phyloP scores from a whole-genome alignment of 768 basidiomycete species.

The Amanita thiersii region DNA sequence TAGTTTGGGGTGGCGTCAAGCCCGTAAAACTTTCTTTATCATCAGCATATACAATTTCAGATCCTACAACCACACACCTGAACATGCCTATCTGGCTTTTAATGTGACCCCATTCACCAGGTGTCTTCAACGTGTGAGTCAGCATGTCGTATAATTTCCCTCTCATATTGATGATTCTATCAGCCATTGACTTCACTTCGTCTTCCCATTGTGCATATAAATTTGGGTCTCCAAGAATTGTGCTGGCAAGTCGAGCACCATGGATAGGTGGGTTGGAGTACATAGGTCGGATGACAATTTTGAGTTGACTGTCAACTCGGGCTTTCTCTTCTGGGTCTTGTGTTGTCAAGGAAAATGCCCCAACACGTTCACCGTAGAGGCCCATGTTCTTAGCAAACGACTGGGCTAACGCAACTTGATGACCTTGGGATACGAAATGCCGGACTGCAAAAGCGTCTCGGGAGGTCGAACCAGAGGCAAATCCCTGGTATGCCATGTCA shows the following conservation, averaged over 20 bases:
- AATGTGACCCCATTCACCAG: slow-evolving; percentile 93
- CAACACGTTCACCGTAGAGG: slow-evolving; percentile 95
- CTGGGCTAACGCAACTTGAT: slow-evolving; percentile 86
- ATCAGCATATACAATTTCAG: background rate
- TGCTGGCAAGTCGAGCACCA: slow-evolving; percentile 79
- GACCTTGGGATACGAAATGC: slow-evolving; percentile 85
- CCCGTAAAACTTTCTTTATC: slow-evolving; percentile 67
- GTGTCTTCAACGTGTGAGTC: slow-evolving; percentile 75
- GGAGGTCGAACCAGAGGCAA: slow-evolving; percentile 87
- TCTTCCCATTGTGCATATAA: slow-evolving; percentile 84
- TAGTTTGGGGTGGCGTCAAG: slow-evolving; percentile 69
- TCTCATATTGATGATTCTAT: slow-evolving; percentile 90
- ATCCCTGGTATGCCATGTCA: slow-evolving; percentile 99
- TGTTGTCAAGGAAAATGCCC: slow-evolving; percentile 85
- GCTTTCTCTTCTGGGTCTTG: slow-evolving; percentile 67
- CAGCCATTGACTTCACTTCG: slow-evolving; percentile 94
- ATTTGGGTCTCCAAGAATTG: slow-evolving; percentile 67
- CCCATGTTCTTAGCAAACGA: slow-evolving; percentile 99
- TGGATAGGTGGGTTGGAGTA: slow-evolving; percentile 97
- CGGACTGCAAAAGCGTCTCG: slow-evolving; percentile 94
- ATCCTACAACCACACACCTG: slow-evolving; percentile 45
- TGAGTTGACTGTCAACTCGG: slow-evolving; percentile 88
- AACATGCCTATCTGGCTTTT: slow-evolving; percentile 98
- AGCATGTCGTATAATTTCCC: slow-evolving; percentile 74
- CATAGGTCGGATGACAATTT: slow-evolving; percentile 92